Evolutionary conservation across 805 yeast genomes (phyloP).

Genomic region (Yarrowia divulgata): DNA sequence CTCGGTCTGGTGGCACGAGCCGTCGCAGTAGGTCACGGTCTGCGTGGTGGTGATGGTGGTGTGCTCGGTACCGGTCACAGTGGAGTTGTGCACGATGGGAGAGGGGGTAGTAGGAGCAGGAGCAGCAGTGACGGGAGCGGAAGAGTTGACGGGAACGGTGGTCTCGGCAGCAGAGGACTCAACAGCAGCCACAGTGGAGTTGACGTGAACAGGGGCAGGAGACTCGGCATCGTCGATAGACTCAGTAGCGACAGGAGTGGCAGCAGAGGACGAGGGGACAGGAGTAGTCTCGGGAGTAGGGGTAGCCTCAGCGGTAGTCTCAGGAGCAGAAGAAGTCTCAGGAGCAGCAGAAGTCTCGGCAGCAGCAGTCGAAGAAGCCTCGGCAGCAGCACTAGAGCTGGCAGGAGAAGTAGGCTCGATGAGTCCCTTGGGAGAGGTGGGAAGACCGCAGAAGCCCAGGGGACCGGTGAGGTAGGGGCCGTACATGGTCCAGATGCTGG

Average conservation of each 20-base stretch:
- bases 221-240: constrained; percentile 5
- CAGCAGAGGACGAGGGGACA: neutral
- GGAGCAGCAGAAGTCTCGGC: constrained; percentile 13
- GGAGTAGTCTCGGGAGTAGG: constrained; percentile 9
- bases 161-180: neutral
- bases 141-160: neutral
- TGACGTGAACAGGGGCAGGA: neutral
- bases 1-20: constrained; percentile 9
- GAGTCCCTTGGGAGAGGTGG: neutral
- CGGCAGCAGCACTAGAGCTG: neutral
- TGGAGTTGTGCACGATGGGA: neutral
- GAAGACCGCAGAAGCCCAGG: neutral
- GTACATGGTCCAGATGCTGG: neutral
- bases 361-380: neutral
- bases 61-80: neutral
- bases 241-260: neutral
- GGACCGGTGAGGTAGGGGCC: neutral
- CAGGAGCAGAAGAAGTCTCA: constrained; percentile 8
- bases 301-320: neutral
- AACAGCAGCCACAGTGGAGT: neutral
- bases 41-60: constrained; percentile 27
- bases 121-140: neutral
- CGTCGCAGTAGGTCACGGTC: constrained; percentile 17
- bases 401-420: neutral
- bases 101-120: neutral